Conservation (phyloP, 1,139 yeast species). For the Suhomyces bokatorum region DNA sequence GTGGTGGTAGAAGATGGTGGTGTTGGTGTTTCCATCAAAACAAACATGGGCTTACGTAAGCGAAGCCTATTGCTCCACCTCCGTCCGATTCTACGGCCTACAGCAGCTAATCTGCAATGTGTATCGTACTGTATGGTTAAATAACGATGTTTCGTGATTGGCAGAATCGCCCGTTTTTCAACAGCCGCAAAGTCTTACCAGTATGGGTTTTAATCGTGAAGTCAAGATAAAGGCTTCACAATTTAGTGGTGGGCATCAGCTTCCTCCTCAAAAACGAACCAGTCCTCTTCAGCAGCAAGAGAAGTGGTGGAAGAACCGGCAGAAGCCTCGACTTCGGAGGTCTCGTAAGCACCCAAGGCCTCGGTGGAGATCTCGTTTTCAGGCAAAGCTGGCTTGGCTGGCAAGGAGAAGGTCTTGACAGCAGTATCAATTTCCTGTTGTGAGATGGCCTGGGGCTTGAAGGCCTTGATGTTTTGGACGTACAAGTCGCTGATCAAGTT, state of each 20-base stretch:
- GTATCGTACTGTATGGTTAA: constrained; percentile 11
- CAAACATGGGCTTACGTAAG: constrained; percentile 9
- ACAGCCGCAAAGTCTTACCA: constrained; percentile 1
- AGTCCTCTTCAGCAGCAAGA: constrained; percentile 61
- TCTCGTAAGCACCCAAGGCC: constrained; percentile 73
- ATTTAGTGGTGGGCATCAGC: constrained; percentile 63
- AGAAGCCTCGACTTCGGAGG: constrained; percentile 71
- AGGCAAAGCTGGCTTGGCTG: constrained; percentile 73
- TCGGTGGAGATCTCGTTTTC: constrained; percentile 72
- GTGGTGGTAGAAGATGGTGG: neutral
- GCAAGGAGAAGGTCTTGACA: constrained; percentile 80
- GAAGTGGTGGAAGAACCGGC: constrained; percentile 28
- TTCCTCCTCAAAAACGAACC: constrained; percentile 84
- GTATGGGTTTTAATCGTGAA: constrained; percentile 1
- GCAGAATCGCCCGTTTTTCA: neutral
- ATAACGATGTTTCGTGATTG: constrained; percentile 6
- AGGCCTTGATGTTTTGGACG: constrained; percentile 80
- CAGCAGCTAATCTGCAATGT: constrained; percentile 5
- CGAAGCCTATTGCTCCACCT: neutral
- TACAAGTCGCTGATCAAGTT: constrained; percentile 84
- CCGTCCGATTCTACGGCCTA: neutral
- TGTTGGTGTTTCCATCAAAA: constrained; percentile 5
- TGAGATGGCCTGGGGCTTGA: constrained; percentile 78
- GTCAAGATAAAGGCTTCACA: neutral
- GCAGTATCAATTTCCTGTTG: constrained; percentile 75